phyloP scores from a whole-genome alignment of 306 rosid genomes.

The Crotalaria pallida region DNA sequence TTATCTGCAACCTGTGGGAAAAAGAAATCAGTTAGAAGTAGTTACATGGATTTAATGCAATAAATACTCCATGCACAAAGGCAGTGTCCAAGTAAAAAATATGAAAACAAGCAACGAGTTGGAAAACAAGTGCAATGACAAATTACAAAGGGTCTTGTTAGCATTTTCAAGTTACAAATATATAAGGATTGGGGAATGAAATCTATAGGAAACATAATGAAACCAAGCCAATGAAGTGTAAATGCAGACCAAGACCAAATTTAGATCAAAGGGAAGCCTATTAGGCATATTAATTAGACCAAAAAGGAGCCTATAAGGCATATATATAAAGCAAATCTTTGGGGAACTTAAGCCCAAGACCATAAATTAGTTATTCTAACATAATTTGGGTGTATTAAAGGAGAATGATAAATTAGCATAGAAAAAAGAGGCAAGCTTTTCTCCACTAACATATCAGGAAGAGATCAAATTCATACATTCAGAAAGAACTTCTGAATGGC shows the following conservation, averaged over 20 bases:
- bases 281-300: neutral
- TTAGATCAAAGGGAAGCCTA: too few relatives aligned
- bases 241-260: neutral
- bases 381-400: neutral
- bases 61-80: neutral
- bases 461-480: neutral
- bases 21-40: neutral
- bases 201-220: neutral
- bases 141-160: neutral
- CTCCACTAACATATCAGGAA: neutral
- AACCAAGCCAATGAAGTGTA: neutral
- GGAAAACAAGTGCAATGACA: neutral
- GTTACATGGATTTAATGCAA: neutral
- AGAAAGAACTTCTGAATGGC: neutral
- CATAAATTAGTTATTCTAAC: neutral
- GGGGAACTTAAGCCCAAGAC: neutral
- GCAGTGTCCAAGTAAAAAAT: neutral
- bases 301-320: neutral
- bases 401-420: neutral
- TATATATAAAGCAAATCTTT: neutral
- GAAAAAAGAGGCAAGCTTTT: neutral
- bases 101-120: neutral
- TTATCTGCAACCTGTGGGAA: constrained; percentile 50
- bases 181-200: neutral
- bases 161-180: too few relatives aligned